Percentiles rank a stretch among this genome's conserved stretches.
These are phyloP conservation scores for Eurotiales sp. DNA, from an alignment of 2,329 filamentous ascomycete genomes.

Conservation along the genomic window DNA sequence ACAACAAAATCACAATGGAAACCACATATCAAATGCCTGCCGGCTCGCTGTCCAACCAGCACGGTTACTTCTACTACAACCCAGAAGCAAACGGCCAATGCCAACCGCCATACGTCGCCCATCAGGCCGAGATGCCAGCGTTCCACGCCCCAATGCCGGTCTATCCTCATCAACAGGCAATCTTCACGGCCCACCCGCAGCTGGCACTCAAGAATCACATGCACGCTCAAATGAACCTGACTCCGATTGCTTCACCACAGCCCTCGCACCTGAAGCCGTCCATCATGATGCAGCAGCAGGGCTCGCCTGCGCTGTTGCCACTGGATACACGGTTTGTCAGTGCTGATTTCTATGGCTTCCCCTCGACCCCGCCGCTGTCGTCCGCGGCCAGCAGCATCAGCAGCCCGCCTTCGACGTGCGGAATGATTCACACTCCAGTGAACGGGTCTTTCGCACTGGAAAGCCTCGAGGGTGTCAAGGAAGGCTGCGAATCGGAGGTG, in stretches of 20 bases:
- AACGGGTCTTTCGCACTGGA: conserved; percentile 76
- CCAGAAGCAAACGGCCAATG: conserved; percentile 72
- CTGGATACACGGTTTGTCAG: conserved; percentile 72
- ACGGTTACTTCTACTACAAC: conserved; percentile 83
- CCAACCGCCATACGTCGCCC: conserved; percentile 46
- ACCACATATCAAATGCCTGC: conserved; percentile 53
- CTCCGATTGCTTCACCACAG: conserved; percentile 72
- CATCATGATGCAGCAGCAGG: conserved; percentile 62
- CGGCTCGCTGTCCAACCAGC: conserved; percentile 60
- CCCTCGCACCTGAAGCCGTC: conserved; percentile 71
- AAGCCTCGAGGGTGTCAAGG: conserved; percentile 64
- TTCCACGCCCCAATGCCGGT: conserved; percentile 38
- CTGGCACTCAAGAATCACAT: conserved; percentile 11
- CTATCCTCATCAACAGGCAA: conserved; percentile 26
- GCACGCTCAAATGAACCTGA: conserved; percentile 41
- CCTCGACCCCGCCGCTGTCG: conserved; percentile 82
- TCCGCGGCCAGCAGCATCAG: conserved; percentile 79
- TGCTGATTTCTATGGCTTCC: conserved; percentile 65
- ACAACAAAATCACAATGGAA: conserved; percentile 55
- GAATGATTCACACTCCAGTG: conserved; percentile 76
- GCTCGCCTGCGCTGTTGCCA: conserved; percentile 53
- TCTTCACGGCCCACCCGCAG: conserved; percentile 13
- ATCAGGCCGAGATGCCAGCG: conserved; percentile 52
- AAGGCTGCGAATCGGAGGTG: conserved; percentile 66
- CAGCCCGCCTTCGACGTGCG: conserved; percentile 73